phyloP scores from a whole-genome alignment of 495 filamentous ascomycete genomes.

The Geoglossum glabrum region DNA sequence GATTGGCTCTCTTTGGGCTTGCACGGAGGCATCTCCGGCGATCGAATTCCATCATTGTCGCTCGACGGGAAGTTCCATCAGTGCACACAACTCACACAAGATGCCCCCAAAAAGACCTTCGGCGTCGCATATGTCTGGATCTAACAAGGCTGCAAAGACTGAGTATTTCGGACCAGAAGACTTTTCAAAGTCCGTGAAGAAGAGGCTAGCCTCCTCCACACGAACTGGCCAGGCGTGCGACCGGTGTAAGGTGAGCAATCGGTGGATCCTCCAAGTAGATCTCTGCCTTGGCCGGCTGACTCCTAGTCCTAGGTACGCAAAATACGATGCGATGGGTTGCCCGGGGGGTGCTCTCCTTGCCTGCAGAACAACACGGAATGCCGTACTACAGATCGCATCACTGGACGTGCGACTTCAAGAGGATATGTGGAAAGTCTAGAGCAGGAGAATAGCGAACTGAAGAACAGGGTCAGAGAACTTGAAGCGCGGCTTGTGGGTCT shows the following conservation, averaged over 20 bases:
- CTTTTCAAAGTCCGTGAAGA: conserved; percentile 47
- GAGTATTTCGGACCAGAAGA: conserved; percentile 27
- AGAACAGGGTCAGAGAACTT: conserved; percentile 30
- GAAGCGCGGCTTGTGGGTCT: conserved; percentile 22
- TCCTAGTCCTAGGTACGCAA: conserved; percentile 42
- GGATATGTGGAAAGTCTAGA: conserved; percentile 47
- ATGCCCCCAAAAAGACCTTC: conserved; percentile 7
- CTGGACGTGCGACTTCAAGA: conserved; percentile 57
- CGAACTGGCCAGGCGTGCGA: conserved; percentile 81
- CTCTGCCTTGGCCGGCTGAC: neutral
- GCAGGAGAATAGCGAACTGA: conserved; percentile 14
- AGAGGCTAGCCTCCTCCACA: conserved; percentile 38
- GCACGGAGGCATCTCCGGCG: neutral
- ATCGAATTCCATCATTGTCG: no score
- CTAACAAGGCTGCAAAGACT: conserved; percentile 10
- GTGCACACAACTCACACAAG: neutral
- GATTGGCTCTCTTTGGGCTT: neutral
- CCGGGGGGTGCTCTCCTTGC: conserved; percentile 58
- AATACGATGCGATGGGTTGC: conserved; percentile 58
- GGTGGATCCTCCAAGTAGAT: neutral
- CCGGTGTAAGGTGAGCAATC: conserved; percentile 52
- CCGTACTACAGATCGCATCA: conserved; percentile 69
- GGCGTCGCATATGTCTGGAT: conserved; percentile 2
- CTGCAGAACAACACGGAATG: conserved; percentile 49
- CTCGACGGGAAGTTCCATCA: conserved; percentile 7